These are phyloP conservation scores for Backusella westeae DNA, from an alignment of 192 early-diverging fungal species.

Conservation along the genomic window DNA sequence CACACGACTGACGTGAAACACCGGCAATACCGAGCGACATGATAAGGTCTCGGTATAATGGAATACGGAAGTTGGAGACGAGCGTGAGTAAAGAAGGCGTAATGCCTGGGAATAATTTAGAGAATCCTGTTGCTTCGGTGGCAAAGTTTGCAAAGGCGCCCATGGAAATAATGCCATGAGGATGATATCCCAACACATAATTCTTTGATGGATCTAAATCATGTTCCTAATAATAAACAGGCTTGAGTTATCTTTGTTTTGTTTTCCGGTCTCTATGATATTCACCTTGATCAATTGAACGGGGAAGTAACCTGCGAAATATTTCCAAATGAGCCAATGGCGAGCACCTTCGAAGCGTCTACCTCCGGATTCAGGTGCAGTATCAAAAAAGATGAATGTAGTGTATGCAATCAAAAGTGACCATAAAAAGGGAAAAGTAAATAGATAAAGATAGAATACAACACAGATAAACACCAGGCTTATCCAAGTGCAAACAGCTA, in stretches of 20 bases:
- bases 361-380: slow-evolving; percentile 76
- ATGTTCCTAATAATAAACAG: slow-evolving; percentile 48
- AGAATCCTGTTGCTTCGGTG: slow-evolving; percentile 77
- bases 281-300: slow-evolving; percentile 66
- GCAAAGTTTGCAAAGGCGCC: slow-evolving; percentile 82
- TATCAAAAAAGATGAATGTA: slow-evolving; percentile 74
- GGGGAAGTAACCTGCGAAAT: slow-evolving; percentile 82
- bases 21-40: slow-evolving; percentile 77
- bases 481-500: slow-evolving; percentile 62
- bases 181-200: slow-evolving; percentile 93
- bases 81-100: slow-evolving; percentile 79
- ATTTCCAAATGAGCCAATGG: slow-evolving; percentile 64
- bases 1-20: slow-evolving; percentile 74
- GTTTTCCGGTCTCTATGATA: background rate
- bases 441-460: slow-evolving; percentile 60
- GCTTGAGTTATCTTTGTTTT: background rate
- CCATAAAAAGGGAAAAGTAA: slow-evolving; percentile 53
- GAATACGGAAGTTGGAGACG: slow-evolving; percentile 77
- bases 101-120: slow-evolving; percentile 76
- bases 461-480: slow-evolving; percentile 51
- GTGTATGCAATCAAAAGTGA: slow-evolving; percentile 70
- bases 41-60: slow-evolving; percentile 83
- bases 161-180: slow-evolving; percentile 86
- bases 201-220: slow-evolving; percentile 81
- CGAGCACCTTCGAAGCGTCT: slow-evolving; percentile 53